Evolutionary conservation across 805 yeast species (phyloP), one percentile per base, ranked within the genome.

Genomic region (Pichia ethanolica): DNA sequence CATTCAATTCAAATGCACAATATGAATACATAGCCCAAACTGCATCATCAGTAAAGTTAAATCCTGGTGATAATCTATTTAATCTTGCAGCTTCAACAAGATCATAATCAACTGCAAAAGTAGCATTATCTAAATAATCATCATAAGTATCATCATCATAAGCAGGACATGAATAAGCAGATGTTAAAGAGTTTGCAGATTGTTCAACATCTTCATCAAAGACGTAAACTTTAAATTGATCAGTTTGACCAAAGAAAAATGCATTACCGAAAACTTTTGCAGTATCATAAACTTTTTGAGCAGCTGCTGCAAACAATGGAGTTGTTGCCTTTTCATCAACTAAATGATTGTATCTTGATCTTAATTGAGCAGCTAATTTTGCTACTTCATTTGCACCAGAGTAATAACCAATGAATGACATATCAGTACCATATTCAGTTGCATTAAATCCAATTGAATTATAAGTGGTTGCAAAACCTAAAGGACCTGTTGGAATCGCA

Each of bases 391-490:
- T 13, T 11, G 41, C 11, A 25, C 41, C 41, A 12, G 41, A 11
- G 11, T 39, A 39, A 14, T 14, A 14, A 37, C 39, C 39, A 11
- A 14, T 26, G 12, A 37, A 37, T 8, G 39, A 37, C 8, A 37
- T 37, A 26, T 37, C n/a, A 7, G n/a, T 8, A 37, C 39, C 39
- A 13, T 37, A 37, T 13, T 37, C 20, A 14, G 39, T 11, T 11
- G 25, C 27, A 28, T 20, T 39, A 13, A 41, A 41, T 14, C 8
- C 5, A n/a, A 32, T 26, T 37, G 14, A 77, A 20, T 69, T 66
- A 59, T 72, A 75, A 57, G 71, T 75, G 50, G 77, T 68, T 50
- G 78, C 62, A 54, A 80, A 80, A 4, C 70, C 65, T 48, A 79
- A 65, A 14, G 76, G 77, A 7, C 82, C 82, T 27, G 59, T 62